phyloP scores from a whole-genome alignment of 2,329 filamentous ascomycete species.

The Torrubiellomyces zombiae region DNA sequence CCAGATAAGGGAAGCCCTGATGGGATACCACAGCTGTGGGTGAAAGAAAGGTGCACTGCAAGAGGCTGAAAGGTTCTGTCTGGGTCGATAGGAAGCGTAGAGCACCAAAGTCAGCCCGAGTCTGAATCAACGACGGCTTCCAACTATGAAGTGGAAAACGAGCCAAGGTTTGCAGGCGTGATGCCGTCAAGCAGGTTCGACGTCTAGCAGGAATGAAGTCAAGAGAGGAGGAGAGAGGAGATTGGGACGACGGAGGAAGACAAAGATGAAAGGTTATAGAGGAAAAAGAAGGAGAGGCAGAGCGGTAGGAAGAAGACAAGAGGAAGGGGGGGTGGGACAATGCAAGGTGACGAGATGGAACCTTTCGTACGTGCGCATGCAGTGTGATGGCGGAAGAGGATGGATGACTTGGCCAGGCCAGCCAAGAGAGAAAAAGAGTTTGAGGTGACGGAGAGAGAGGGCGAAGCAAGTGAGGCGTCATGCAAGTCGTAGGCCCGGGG shows the following conservation, averaged over 20 bases:
- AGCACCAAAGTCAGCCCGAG: slow-evolving; percentile 1
- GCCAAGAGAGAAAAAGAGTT: slow-evolving; percentile 9
- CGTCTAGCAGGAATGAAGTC: neutral
- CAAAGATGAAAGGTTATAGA: slow-evolving; percentile 6
- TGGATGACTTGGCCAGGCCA: slow-evolving; percentile 2
- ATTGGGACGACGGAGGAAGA: slow-evolving; percentile 2
- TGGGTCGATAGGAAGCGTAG: no score
- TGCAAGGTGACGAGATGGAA: slow-evolving; percentile 1
- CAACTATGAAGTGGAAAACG: neutral
- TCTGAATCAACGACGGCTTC: neutral
- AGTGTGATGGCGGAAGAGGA: slow-evolving; percentile 2
- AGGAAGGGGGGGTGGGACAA: slow-evolving; percentile 4
- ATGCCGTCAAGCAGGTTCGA: neutral
- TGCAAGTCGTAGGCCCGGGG: neutral
- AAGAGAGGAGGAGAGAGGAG: slow-evolving; percentile 1
- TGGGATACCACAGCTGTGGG: no score
- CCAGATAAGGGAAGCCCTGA: no score
- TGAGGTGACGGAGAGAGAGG: slow-evolving; percentile 6
- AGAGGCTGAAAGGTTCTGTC: no score
- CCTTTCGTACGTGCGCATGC: no score
- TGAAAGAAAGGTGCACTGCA: no score
- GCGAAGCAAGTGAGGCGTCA: slow-evolving; percentile 6
- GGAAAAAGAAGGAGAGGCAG: slow-evolving; percentile 5
- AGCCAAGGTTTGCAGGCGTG: neutral
- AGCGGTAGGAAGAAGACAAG: slow-evolving; percentile 3